Evolutionary conservation across 495 filamentous ascomycete species (phyloP).

Genomic region (Amniculicola lignicola): DNA sequence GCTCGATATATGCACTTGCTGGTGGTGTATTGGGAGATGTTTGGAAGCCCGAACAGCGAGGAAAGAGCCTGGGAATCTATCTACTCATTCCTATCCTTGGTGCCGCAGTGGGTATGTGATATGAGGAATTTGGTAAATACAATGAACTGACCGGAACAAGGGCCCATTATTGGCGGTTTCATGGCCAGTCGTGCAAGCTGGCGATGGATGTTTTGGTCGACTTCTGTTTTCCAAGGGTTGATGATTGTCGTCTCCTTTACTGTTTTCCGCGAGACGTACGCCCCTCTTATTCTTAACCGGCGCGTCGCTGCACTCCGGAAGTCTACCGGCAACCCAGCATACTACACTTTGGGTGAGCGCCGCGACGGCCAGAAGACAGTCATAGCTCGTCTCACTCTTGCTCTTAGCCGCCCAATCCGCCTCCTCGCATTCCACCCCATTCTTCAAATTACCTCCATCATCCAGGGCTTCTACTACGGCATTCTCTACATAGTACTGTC

Average conservation of each 20-base stretch:
- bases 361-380: neutral
- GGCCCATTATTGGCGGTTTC: constrained; percentile 37
- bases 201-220: constrained; percentile 37
- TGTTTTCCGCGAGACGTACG: constrained; percentile 25
- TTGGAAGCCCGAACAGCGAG: constrained; percentile 32
- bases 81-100: constrained; percentile 36
- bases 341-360: constrained; percentile 13
- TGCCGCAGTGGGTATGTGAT: constrained; percentile 28
- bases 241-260: constrained; percentile 11
- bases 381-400: neutral
- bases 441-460: constrained; percentile 31
- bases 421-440: constrained; percentile 44
- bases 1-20: constrained; percentile 34
- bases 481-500: constrained; percentile 40
- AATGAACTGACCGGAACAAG: neutral
- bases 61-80: constrained; percentile 35
- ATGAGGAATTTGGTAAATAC: neutral
- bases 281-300: constrained; percentile 13
- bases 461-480: constrained; percentile 40
- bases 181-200: constrained; percentile 27
- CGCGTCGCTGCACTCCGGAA: constrained; percentile 16
- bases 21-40: constrained; percentile 38
- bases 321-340: constrained; percentile 21
- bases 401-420: constrained; percentile 19
- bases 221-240: constrained; percentile 26